phyloP scores from a whole-genome alignment of 371 early-diverging fungal species.

The Mucor racemosus region DNA sequence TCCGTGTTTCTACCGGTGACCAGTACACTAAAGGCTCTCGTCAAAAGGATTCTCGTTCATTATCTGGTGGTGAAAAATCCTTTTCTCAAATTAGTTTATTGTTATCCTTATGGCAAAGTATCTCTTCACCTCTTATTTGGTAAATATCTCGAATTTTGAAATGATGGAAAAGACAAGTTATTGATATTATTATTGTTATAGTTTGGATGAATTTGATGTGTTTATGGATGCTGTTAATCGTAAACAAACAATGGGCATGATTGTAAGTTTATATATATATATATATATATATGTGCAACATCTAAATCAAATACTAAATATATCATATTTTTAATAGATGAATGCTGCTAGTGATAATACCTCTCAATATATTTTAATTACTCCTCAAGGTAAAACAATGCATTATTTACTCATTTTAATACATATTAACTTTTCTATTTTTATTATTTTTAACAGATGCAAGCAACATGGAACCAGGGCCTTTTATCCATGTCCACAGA shows the following conservation, averaged over 20 bases:
- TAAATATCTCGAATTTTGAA: slow-evolving; percentile 25
- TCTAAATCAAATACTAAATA: too few relatives aligned
- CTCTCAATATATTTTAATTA: slow-evolving; percentile 94
- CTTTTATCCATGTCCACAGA: slow-evolving; percentile 72
- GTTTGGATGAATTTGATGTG: slow-evolving; percentile 99
- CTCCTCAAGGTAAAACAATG: slow-evolving; percentile 78
- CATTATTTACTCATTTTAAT: not conserved
- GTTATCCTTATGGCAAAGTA: slow-evolving; percentile 95
- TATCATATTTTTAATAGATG: slow-evolving; percentile 47
- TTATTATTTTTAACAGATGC: slow-evolving; percentile 41
- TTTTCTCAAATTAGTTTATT: slow-evolving; percentile 97
- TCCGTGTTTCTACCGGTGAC: slow-evolving; percentile 56
- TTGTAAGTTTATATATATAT: too few relatives aligned
- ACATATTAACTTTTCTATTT: slow-evolving; percentile 28
- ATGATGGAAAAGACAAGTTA: not conserved
- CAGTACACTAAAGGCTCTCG: slow-evolving; percentile 48
- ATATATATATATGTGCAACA: too few relatives aligned
- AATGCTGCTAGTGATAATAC: slow-evolving; percentile 74
- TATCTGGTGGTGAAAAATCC: slow-evolving; percentile 99
- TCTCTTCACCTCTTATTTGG: slow-evolving; percentile 94
- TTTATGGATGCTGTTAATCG: slow-evolving; percentile 99
- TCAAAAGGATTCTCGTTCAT: slow-evolving; percentile 86
- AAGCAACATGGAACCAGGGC: slow-evolving; percentile 63
- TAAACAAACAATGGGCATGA: slow-evolving; percentile 82
- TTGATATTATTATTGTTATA: slow-evolving; percentile 17